Conservation (phyloP, 345 rosid genomes). For the Luvunga scandens region DNA sequence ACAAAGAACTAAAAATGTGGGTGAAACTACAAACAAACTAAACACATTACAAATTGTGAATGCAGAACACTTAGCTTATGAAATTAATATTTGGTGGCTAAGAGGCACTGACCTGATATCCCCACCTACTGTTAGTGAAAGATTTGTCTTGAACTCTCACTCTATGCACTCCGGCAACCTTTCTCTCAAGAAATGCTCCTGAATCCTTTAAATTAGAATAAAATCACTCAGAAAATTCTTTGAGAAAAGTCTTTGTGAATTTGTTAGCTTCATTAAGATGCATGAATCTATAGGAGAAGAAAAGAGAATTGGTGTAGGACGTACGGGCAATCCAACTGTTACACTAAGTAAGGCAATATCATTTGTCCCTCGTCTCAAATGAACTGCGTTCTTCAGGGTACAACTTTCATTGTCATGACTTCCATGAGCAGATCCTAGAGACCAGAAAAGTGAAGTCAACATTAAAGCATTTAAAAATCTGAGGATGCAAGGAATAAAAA, state of each 20-base stretch:
- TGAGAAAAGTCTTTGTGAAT: background rate
- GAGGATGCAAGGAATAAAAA: background rate
- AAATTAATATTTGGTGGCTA: background rate
- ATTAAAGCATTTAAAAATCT: background rate
- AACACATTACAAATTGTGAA: background rate
- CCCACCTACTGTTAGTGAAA: conserved; percentile 42
- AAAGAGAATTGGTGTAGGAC: background rate
- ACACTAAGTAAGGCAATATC: conserved; percentile 47
- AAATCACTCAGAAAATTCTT: background rate
- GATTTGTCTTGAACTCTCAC: conserved; percentile 29
- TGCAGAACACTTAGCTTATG: background rate
- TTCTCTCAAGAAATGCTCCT: conserved; percentile 52
- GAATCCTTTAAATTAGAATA: conserved; percentile 37
- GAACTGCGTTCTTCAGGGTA: conserved; percentile 19
- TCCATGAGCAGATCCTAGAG: conserved; percentile 48
- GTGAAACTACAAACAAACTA: background rate
- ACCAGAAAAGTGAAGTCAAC: background rate
- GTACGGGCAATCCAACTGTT: conserved; percentile 55
- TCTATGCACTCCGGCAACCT: conserved; percentile 32
- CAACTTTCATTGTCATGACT: conserved; percentile 15
- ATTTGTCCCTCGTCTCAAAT: conserved; percentile 35
- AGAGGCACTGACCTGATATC: conserved; percentile 49
- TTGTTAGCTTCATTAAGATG: background rate
- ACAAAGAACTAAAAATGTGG: background rate
- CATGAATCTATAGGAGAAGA: background rate